phyloP scores from a whole-genome alignment of 1,139 yeast species.

The Taphrina flavorubra region DNA sequence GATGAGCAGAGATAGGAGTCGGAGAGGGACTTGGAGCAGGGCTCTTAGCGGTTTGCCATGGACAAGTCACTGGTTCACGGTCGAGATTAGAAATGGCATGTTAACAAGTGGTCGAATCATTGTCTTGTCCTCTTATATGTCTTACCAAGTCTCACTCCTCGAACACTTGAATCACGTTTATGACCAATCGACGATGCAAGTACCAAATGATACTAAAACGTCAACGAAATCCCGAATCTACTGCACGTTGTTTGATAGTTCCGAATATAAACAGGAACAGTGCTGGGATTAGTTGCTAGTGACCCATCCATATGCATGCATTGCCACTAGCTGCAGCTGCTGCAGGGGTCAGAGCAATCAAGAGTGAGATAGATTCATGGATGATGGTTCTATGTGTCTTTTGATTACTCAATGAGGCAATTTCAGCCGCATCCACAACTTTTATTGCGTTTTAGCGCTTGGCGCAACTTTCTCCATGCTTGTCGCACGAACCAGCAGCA shows the following conservation, averaged over 20 bases:
- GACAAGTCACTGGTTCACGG: neutral
- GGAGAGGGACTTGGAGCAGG: slow-evolving; percentile 10
- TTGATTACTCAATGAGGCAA: neutral
- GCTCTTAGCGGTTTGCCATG: slow-evolving; percentile 2
- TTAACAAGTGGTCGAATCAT: neutral
- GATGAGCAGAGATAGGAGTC: neutral
- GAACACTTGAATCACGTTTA: neutral
- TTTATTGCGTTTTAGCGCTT: neutral
- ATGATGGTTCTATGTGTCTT: too few relatives aligned
- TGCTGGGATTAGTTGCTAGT: too few relatives aligned
- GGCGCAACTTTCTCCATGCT: neutral
- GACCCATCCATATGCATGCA: too few relatives aligned
- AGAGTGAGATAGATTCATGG: too few relatives aligned
- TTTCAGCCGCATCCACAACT: neutral
- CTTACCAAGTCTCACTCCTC: too few relatives aligned
- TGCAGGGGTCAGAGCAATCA: too few relatives aligned
- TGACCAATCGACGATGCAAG: neutral
- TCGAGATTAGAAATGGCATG: neutral
- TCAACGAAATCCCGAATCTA: too few relatives aligned
- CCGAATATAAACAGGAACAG: too few relatives aligned
- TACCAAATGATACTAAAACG: too few relatives aligned
- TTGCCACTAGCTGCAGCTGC: too few relatives aligned
- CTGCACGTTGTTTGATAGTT: too few relatives aligned
- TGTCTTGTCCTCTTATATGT: too few relatives aligned
- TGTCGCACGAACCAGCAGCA: slow-evolving; percentile 5